Evolutionary conservation across 2,329 filamentous ascomycete genomes (phyloP).

Genomic region (Fusarium udum): DNA sequence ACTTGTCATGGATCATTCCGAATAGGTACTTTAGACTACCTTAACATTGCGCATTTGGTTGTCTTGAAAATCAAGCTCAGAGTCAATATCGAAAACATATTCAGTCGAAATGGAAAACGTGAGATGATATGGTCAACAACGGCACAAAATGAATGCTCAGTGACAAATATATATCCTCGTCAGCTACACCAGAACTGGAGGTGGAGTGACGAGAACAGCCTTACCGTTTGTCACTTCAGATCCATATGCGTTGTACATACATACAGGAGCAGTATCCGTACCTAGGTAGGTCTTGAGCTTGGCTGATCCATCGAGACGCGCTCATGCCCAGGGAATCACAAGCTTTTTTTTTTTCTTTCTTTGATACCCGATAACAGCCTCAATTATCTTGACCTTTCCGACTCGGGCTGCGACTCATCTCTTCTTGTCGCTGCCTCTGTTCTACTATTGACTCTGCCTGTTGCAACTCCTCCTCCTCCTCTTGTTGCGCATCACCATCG

Average conservation of each 20-base stretch:
- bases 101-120: background rate
- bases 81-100: background rate
- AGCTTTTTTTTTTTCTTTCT: slow-evolving; percentile 10
- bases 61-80: background rate
- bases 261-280: background rate
- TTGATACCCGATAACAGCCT: slow-evolving; percentile 28
- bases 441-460: background rate
- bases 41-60: background rate
- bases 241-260: slow-evolving; percentile 26
- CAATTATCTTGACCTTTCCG: background rate
- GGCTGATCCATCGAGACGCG: slow-evolving; percentile 28
- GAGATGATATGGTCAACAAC: background rate
- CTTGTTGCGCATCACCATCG: slow-evolving; percentile 27
- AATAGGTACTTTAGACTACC: background rate
- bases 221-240: slow-evolving; percentile 2
- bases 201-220: slow-evolving; percentile 15
- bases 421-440: background rate
- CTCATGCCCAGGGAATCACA: slow-evolving; percentile 24
- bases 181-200: slow-evolving; percentile 1
- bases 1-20: slow-evolving; percentile 16
- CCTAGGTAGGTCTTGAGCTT: background rate
- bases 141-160: background rate
- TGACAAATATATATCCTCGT: background rate
- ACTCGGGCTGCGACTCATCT: slow-evolving; percentile 6
- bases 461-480: background rate